Percentiles rank a stretch among this genome's conserved stretches.
Evolutionary conservation across 108 stramenopile species (phyloP).

Genomic region (Cyclotella cryptica): DNA sequence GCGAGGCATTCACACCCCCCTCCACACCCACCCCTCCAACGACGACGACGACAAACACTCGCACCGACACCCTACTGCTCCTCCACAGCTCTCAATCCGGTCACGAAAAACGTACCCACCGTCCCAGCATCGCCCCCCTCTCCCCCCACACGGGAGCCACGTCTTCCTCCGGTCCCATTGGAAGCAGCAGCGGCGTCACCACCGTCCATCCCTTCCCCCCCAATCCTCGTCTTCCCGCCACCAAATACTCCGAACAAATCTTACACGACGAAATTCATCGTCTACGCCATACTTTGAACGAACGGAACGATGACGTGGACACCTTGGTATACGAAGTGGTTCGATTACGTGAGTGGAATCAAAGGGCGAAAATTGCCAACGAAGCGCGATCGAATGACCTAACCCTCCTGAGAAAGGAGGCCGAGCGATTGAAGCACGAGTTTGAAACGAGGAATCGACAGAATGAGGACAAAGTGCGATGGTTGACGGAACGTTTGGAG

Average conservation of each 20-base stretch:
- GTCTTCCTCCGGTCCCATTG: neutral
- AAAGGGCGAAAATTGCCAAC: neutral
- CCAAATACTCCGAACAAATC: neutral
- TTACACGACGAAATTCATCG: neutral
- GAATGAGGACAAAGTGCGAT: neutral
- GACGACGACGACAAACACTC: too few relatives aligned
- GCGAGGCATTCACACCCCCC: too few relatives aligned
- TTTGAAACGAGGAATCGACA: neutral
- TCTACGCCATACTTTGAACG: neutral
- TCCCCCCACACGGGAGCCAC: neutral
- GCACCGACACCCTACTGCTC: too few relatives aligned
- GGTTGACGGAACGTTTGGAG: neutral
- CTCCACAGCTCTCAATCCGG: neutral
- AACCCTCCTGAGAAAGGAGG: slow-evolving; percentile 4
- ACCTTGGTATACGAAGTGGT: slow-evolving; percentile 7
- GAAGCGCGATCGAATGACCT: slow-evolving; percentile 12
- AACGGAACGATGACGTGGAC: slow-evolving; percentile 15
- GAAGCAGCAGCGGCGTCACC: too few relatives aligned
- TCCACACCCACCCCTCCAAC: too few relatives aligned
- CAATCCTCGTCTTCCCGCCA: slow-evolving; percentile 3
- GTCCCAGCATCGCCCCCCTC: neutral
- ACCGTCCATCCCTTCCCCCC: neutral
- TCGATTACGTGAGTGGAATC: slow-evolving; percentile 6
- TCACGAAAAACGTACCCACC: neutral
- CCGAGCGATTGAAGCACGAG: slow-evolving; percentile 3